phyloP scores from a whole-genome alignment of 1,284 basidiomycete genomes.

The Cryptococcus floricola region DNA sequence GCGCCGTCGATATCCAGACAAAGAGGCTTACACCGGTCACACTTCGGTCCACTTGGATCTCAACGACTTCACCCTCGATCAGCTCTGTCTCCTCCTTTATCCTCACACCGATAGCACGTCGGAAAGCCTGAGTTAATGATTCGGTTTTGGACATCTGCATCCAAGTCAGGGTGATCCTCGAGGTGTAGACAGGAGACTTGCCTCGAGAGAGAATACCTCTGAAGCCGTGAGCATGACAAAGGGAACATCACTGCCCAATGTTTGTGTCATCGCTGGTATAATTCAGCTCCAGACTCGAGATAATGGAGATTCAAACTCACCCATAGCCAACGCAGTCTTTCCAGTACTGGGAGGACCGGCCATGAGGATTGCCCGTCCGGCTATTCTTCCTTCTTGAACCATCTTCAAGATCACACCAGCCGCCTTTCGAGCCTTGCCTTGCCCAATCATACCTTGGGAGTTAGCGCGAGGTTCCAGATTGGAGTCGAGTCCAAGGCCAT shows the following conservation, averaged over 20 bases:
- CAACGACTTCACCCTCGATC: slow-evolving; percentile 96
- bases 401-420: slow-evolving; percentile 97
- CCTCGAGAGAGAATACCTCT: slow-evolving; percentile 91
- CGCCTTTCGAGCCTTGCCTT: slow-evolving; percentile 89
- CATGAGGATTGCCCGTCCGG: slow-evolving; percentile 90
- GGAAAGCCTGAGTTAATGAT: slow-evolving; percentile 92
- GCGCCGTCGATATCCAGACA: background rate
- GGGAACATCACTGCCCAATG: slow-evolving; percentile 85
- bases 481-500: slow-evolving; percentile 85
- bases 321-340: slow-evolving; percentile 96
- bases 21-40: slow-evolving; percentile 70
- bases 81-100: slow-evolving; percentile 98
- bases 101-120: slow-evolving; percentile 89
- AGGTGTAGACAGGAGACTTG: slow-evolving; percentile 15
- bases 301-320: slow-evolving; percentile 50
- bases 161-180: background rate
- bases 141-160: slow-evolving; percentile 91
- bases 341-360: slow-evolving; percentile 94
- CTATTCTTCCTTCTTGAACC: slow-evolving; percentile 93
- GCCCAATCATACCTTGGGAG: slow-evolving; percentile 93
- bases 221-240: slow-evolving; percentile 96
- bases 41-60: slow-evolving; percentile 96
- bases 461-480: slow-evolving; percentile 78
- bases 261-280: slow-evolving; percentile 90
- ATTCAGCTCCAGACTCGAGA: slow-evolving; percentile 6